Percentiles rank a stretch among this genome's conserved stretches.
Conservation (phyloP, 108 stramenopile genomes). For the Pseudonitzschia pungens region DNA sequence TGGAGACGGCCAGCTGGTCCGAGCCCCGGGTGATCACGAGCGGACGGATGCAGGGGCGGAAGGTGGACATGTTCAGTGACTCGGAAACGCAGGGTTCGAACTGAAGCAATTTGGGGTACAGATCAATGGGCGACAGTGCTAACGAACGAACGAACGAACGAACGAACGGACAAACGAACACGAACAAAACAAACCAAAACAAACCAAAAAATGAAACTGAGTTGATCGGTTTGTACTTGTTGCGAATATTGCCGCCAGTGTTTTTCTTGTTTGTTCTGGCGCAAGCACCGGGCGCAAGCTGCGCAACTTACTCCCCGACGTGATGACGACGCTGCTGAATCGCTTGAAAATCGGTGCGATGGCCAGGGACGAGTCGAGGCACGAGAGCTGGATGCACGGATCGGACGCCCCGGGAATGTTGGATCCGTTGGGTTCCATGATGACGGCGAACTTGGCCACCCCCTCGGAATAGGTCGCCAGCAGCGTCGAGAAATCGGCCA, state of each 20-base stretch:
- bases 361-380: constrained; percentile 96
- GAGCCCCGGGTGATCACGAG: constrained; percentile 94
- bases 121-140: constrained; percentile 95
- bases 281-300: no score
- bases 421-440: constrained; percentile 94
- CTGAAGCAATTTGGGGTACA: constrained; percentile 97
- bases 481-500: constrained; percentile 96
- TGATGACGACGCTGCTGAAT: constrained; percentile 96
- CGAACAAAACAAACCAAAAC: background rate
- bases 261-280: background rate
- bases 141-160: background rate
- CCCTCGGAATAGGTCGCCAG: constrained; percentile 96
- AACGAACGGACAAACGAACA: no score
- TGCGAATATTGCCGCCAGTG: background rate
- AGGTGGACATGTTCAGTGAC: constrained; percentile 97
- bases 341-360: constrained; percentile 97
- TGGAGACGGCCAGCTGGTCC: constrained; percentile 88
- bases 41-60: constrained; percentile 97
- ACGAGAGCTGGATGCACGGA: constrained; percentile 92
- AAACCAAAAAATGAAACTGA: background rate
- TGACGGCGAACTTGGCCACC: constrained; percentile 88
- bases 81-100: constrained; percentile 94
- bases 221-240: no score
- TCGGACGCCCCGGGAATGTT: constrained; percentile 79
- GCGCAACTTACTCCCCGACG: constrained; percentile 76